Conservation (phyloP, 345 rosid species). For the Lepidium africanum region DNA sequence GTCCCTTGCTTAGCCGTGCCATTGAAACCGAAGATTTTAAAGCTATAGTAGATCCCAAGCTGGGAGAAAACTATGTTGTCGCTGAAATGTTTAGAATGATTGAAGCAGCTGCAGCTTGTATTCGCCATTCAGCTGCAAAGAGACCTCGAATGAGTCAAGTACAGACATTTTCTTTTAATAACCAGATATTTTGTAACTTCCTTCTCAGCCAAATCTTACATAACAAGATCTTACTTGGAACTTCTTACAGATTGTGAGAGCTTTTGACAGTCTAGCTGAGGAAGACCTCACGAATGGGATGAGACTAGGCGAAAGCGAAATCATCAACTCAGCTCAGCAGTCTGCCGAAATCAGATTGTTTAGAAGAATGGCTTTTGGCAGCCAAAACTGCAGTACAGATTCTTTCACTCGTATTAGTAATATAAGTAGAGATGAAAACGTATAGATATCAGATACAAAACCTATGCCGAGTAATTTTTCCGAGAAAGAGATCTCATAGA, state of each 20-base stretch:
- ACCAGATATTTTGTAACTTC: neutral
- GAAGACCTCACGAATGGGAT: conserved; percentile 81
- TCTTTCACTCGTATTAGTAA: conserved; percentile 38
- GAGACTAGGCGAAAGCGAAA: conserved; percentile 84
- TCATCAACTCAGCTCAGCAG: conserved; percentile 64
- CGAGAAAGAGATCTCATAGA: neutral
- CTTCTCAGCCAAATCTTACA: neutral
- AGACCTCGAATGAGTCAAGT: conserved; percentile 98
- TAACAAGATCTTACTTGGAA: neutral
- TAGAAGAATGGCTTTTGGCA: conserved; percentile 85
- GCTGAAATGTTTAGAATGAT: conserved; percentile 76
- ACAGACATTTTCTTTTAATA: neutral
- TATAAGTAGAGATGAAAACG: conserved; percentile 27
- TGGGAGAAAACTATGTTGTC: conserved; percentile 50
- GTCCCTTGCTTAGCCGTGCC: conserved; percentile 75
- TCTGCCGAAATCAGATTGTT: conserved; percentile 81
- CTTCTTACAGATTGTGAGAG: conserved; percentile 69
- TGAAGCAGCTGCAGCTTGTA: conserved; percentile 88
- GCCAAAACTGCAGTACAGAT: conserved; percentile 71
- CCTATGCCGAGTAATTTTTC: neutral
- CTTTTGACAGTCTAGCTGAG: conserved; percentile 57
- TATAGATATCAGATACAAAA: conserved; percentile 30
- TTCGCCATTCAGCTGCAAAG: conserved; percentile 80
- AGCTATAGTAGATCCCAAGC: conserved; percentile 67
- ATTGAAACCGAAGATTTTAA: conserved; percentile 54